A percentile compares a stretch with the other conserved stretches of the same genome.
Evolutionary conservation across 805 yeast species (phyloP).

Genomic region (Grigorovia jiainica): DNA sequence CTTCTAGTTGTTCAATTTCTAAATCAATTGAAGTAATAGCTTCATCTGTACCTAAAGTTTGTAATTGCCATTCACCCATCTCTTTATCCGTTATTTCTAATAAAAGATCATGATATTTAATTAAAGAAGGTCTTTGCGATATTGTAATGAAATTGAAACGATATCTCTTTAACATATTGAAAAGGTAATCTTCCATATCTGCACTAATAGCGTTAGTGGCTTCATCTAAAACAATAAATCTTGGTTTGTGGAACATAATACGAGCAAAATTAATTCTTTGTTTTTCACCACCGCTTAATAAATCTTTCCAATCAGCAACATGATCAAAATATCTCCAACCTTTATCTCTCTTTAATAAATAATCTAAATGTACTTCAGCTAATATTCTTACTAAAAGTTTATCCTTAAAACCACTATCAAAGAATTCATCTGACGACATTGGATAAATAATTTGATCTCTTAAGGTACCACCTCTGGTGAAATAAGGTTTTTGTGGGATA

Average conservation of each 20-base stretch:
- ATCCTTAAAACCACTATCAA: constrained; percentile 62
- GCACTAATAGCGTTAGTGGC: constrained; percentile 89
- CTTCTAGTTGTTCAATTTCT: constrained; percentile 60
- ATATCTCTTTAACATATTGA: constrained; percentile 61
- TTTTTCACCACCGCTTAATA: constrained; percentile 94
- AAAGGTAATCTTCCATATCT: constrained; percentile 81
- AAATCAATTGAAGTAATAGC: constrained; percentile 61
- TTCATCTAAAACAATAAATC: constrained; percentile 79
- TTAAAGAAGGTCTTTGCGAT: constrained; percentile 72
- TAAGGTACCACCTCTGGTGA: constrained; percentile 64
- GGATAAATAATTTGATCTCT: constrained; percentile 92
- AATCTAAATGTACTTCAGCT: constrained; percentile 70
- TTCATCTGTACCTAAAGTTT: constrained; percentile 55
- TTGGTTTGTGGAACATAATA: constrained; percentile 68
- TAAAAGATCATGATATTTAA: constrained; percentile 74
- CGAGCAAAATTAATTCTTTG: constrained; percentile 87
- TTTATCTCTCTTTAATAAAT: constrained; percentile 56
- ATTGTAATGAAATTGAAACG: constrained; percentile 73
- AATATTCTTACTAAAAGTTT: constrained; percentile 56
- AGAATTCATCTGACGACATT: constrained; percentile 64
- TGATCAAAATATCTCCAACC: constrained; percentile 39
- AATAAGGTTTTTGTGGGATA: constrained; percentile 81
- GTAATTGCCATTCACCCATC: constrained; percentile 49
- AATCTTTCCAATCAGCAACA: constrained; percentile 71
- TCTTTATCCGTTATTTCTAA: constrained; percentile 56